These are phyloP conservation scores for Populus tomentosa DNA, from an alignment of 441 rosid species.

Conservation along the genomic window DNA sequence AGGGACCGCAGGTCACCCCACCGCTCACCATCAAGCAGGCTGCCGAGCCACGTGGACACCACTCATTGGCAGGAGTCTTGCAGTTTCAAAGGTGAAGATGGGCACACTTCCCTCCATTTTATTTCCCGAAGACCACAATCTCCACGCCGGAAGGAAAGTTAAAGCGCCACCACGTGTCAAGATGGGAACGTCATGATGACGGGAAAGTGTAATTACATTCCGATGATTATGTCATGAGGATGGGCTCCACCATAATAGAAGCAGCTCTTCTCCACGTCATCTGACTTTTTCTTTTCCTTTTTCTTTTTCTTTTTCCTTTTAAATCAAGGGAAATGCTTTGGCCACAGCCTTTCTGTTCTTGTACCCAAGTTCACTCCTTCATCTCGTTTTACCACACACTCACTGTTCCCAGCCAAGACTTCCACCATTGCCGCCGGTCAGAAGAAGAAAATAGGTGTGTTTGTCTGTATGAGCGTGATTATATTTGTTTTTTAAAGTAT, in stretches of 20 bases:
- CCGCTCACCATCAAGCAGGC: neutral
- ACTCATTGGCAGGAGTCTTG: neutral
- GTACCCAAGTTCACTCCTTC: too few relatives aligned
- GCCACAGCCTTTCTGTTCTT: too few relatives aligned
- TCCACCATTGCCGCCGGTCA: too few relatives aligned
- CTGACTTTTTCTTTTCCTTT: neutral
- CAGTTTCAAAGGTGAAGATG: neutral
- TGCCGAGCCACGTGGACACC: constrained; percentile 4
- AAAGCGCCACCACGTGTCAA: constrained; percentile 32
- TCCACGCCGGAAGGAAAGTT: constrained; percentile 41
- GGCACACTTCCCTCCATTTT: constrained; percentile 3
- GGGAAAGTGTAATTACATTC: constrained; percentile 20
- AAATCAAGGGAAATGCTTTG: neutral
- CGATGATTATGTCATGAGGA: constrained; percentile 28
- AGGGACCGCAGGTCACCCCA: constrained; percentile 12
- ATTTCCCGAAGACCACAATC: constrained; percentile 8
- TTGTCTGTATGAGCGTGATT: too few relatives aligned
- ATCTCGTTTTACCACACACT: too few relatives aligned
- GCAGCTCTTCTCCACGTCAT: constrained; percentile 15
- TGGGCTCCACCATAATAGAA: constrained; percentile 10
- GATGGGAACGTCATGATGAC: constrained; percentile 34
- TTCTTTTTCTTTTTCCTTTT: neutral
- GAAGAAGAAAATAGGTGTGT: too few relatives aligned
- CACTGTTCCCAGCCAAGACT: too few relatives aligned
- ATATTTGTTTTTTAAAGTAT: too few relatives aligned